Conservation (phyloP, 1,284 basidiomycete genomes). For the Amylostereum areolatum region DNA sequence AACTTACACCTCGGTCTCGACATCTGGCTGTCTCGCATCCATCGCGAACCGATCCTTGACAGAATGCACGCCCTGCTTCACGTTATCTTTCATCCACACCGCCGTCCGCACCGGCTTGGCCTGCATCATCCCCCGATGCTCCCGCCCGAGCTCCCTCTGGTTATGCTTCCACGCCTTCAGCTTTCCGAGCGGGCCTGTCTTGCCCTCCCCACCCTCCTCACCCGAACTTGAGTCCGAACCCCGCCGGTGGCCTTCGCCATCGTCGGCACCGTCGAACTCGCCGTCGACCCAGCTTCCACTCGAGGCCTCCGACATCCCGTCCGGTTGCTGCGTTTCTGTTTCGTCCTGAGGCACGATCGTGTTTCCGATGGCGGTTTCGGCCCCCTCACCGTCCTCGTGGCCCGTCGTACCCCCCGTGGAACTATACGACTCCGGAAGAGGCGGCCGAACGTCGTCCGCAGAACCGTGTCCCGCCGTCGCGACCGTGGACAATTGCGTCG, state of each 20-base stretch:
- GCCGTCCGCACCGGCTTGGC: constrained; percentile 41
- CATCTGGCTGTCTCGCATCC: constrained; percentile 26
- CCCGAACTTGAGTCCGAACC: constrained; percentile 21
- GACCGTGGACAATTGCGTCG: not conserved
- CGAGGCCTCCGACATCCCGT: constrained; percentile 21
- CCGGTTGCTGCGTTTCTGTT: constrained; percentile 11
- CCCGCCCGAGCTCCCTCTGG: constrained; percentile 35
- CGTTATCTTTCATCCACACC: constrained; percentile 45
- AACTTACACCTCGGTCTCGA: constrained; percentile 29
- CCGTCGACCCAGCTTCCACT: constrained; percentile 15
- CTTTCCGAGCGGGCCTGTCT: constrained; percentile 24
- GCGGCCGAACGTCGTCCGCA: not conserved
- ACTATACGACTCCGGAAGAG: not conserved
- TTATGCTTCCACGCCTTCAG: constrained; percentile 31
- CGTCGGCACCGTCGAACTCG: constrained; percentile 26
- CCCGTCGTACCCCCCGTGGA: not conserved
- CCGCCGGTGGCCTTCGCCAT: constrained; percentile 19
- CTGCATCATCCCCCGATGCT: constrained; percentile 47
- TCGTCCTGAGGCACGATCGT: not conserved
- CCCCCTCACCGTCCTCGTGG: not conserved
- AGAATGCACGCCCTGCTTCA: constrained; percentile 25
- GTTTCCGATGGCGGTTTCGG: not conserved
- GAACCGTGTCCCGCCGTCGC: not conserved
- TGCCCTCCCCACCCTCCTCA: constrained; percentile 22
- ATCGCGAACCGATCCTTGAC: constrained; percentile 27